Conservation (phyloP, 2,329 filamentous ascomycete species). For the Cladosporium velox region DNA sequence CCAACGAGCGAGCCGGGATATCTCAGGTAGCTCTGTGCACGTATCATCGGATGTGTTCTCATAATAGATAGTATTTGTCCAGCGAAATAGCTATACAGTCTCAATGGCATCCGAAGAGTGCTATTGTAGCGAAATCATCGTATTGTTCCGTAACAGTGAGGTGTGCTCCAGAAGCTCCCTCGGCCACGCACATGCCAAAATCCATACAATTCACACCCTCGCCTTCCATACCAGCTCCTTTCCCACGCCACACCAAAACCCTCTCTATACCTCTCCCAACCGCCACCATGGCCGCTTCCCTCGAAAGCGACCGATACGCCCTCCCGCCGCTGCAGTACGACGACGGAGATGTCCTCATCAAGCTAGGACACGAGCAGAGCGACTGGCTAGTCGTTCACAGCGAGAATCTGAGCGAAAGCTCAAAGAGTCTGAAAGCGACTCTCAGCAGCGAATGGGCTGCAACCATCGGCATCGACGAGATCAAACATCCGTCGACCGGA, state of each 20-base stretch:
- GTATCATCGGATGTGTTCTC: not conserved
- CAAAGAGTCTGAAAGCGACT: not conserved
- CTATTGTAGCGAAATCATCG: not conserved
- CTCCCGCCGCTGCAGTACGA: not conserved
- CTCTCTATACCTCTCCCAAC: not conserved
- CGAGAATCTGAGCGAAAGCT: not conserved
- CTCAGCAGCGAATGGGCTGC: not conserved
- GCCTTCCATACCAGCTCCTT: not conserved
- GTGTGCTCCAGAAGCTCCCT: not conserved
- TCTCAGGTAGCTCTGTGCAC: not conserved
- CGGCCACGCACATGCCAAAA: not conserved
- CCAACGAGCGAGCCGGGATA: too few species aligned
- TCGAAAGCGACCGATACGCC: not conserved
- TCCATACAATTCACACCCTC: not conserved
- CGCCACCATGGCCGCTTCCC: not conserved
- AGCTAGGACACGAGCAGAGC: not conserved
- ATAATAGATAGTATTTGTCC: not conserved
- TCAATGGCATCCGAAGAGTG: not conserved
- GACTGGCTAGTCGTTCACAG: constrained; percentile 4
- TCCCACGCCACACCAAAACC: not conserved
- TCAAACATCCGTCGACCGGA: not conserved
- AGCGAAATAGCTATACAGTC: not conserved
- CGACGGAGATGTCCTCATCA: not conserved
- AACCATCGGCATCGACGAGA: not conserved
- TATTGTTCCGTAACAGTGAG: not conserved